A percentile compares a stretch with the other conserved stretches of the same genome.
phyloP scores from a whole-genome alignment of 2,329 filamentous ascomycete genomes.

The Sclerotinia glacialis region DNA sequence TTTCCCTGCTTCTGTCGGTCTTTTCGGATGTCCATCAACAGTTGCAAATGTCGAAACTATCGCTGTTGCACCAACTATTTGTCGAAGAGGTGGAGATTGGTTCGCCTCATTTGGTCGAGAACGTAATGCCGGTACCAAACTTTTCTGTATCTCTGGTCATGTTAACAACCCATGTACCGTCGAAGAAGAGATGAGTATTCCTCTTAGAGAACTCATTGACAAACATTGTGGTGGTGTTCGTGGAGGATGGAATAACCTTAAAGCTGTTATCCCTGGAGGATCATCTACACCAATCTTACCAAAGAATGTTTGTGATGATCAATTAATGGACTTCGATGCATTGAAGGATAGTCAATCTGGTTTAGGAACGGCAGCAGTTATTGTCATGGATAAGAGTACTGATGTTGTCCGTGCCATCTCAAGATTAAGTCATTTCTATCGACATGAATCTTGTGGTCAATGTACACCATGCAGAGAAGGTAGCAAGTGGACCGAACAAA shows the following conservation, averaged over 20 bases:
- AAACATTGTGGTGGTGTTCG: constrained; percentile 96
- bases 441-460: constrained; percentile 96
- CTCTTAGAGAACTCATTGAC: constrained; percentile 92
- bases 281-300: constrained; percentile 96
- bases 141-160: constrained; percentile 97
- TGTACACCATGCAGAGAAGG: constrained; percentile 99
- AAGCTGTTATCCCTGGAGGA: constrained; percentile 91
- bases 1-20: constrained; percentile 93
- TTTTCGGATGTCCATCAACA: constrained; percentile 96
- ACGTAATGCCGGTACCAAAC: constrained; percentile 94
- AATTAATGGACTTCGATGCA: constrained; percentile 98
- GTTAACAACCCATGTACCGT: constrained; percentile 99
- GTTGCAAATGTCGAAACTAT: constrained; percentile 98
- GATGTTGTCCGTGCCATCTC: constrained; percentile 94
- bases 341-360: constrained; percentile 97
- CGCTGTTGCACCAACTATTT: constrained; percentile 92
- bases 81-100: constrained; percentile 87
- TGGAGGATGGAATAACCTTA: constrained; percentile 96
- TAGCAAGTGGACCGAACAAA: constrained; percentile 98
- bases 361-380: constrained; percentile 94
- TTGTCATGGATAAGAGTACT: constrained; percentile 98
- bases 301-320: constrained; percentile 84
- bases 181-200: constrained; percentile 99
- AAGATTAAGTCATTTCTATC: constrained; percentile 93
- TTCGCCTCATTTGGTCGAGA: constrained; percentile 93